These are phyloP conservation scores for Penicillium salamii DNA, from an alignment of 495 filamentous ascomycete genomes.

Conservation along the genomic window DNA sequence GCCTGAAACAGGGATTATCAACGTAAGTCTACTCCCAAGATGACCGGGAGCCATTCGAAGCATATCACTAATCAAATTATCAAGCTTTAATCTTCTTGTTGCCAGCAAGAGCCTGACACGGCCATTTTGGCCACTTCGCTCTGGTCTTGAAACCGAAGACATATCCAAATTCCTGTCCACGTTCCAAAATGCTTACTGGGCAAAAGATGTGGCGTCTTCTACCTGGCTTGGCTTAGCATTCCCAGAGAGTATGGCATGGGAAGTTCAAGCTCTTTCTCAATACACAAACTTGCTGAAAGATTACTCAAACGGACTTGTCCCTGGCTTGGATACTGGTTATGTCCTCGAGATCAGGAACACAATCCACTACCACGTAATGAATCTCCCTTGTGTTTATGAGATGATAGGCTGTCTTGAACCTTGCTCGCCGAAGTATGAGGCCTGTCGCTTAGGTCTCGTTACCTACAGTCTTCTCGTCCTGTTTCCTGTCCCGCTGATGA, in stretches of 20 bases:
- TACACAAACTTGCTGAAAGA: background rate
- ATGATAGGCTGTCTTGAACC: background rate
- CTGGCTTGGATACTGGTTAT: background rate
- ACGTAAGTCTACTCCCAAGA: background rate
- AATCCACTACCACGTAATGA: background rate
- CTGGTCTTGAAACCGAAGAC: background rate
- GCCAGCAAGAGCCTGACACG: background rate
- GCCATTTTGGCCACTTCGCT: background rate
- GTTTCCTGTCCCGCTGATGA: background rate
- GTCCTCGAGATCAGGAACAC: background rate
- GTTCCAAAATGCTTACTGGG: background rate
- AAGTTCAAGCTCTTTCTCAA: background rate
- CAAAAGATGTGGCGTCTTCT: background rate
- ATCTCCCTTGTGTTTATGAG: background rate
- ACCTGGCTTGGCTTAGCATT: background rate
- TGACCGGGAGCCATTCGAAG: background rate
- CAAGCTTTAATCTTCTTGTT: background rate
- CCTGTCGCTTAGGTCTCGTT: background rate
- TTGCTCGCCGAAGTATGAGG: background rate
- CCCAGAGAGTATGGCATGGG: background rate
- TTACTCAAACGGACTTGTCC: background rate
- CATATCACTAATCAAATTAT: background rate
- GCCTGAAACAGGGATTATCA: background rate
- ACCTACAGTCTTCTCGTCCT: background rate
- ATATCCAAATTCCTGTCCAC: background rate